phyloP scores from a whole-genome alignment of 257 asterid genomes.

The Eucommia ulmoides region DNA sequence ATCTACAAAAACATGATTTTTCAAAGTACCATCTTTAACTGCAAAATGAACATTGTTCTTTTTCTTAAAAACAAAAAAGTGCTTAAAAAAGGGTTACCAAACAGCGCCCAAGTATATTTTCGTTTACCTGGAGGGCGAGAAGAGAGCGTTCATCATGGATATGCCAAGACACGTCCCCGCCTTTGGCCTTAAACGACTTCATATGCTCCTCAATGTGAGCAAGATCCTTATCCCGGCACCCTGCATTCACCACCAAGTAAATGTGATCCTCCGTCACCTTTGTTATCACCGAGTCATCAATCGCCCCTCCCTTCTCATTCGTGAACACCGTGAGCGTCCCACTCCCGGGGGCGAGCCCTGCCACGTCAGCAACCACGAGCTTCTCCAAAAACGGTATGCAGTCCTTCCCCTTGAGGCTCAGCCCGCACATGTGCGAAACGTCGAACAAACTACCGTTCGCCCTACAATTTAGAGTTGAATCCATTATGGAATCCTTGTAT shows the following conservation, averaged over 20 bases:
- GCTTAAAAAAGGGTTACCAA: too few relatives aligned
- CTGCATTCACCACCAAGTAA: constrained; percentile 93
- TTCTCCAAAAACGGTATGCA: constrained; percentile 77
- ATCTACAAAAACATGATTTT: too few relatives aligned
- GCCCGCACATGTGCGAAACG: constrained; percentile 97
- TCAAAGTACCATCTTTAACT: too few relatives aligned
- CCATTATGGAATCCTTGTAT: constrained; percentile 97
- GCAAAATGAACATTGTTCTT: too few relatives aligned
- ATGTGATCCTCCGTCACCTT: constrained; percentile 76
- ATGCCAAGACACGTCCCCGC: constrained; percentile 97
- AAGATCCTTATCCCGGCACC: constrained; percentile 96
- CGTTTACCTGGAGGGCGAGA: constrained; percentile 98
- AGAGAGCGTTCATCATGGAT: constrained; percentile 94
- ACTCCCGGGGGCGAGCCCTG: constrained; percentile 85
- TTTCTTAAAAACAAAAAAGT: too few relatives aligned
- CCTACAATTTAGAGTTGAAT: constrained; percentile 89
- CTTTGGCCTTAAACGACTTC: constrained; percentile 79
- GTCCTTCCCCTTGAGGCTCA: constrained; percentile 93
- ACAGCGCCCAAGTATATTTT: too few relatives aligned
- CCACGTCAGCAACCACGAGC: constrained; percentile 92
- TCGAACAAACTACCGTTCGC: constrained; percentile 92
- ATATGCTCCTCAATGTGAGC: constrained; percentile 97
- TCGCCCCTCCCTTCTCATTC: constrained; percentile 95
- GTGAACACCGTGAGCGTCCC: constrained; percentile 88
- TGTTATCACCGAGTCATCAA: constrained; percentile 89